phyloP scores from a whole-genome alignment of 108 stramenopile species.

The Skeletonema marinoi region DNA sequence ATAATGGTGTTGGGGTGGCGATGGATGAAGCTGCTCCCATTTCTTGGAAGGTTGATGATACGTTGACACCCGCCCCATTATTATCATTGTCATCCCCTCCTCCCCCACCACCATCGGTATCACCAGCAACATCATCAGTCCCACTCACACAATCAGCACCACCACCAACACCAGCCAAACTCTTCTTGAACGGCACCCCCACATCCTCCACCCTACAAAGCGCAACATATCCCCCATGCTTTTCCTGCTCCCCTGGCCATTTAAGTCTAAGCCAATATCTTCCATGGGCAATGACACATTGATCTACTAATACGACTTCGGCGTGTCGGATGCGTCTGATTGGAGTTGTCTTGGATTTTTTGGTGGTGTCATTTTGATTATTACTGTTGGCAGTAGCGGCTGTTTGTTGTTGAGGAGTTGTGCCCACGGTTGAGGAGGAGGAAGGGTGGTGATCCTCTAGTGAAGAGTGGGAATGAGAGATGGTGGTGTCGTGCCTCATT shows the following conservation, averaged over 20 bases:
- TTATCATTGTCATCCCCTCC: constrained; percentile 35
- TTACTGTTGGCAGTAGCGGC: not conserved
- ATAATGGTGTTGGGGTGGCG: not conserved
- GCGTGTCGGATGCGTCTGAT: constrained; percentile 82
- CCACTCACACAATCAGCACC: constrained; percentile 2
- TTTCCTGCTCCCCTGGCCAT: constrained; percentile 81
- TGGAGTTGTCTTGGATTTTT: not conserved
- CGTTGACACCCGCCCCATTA: no score
- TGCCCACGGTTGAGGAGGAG: constrained; percentile 6
- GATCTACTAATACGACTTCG: constrained; percentile 84
- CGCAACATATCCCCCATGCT: constrained; percentile 85
- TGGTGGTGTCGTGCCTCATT: not conserved
- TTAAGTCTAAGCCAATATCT: constrained; percentile 81
- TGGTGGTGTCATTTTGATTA: not conserved
- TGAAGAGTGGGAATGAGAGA: constrained; percentile 7
- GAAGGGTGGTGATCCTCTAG: constrained; percentile 1
- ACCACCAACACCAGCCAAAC: no score
- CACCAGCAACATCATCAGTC: constrained; percentile 17
- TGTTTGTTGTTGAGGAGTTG: no score
- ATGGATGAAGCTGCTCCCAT: not conserved
- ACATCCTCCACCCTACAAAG: constrained; percentile 41
- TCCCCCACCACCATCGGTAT: constrained; percentile 16
- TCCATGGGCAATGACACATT: constrained; percentile 57
- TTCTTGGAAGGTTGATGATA: not conserved
- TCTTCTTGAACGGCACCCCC: no score